Evolutionary conservation across 441 rosid genomes (phyloP).

Genomic region (Bocquillonia castaneifolia): DNA sequence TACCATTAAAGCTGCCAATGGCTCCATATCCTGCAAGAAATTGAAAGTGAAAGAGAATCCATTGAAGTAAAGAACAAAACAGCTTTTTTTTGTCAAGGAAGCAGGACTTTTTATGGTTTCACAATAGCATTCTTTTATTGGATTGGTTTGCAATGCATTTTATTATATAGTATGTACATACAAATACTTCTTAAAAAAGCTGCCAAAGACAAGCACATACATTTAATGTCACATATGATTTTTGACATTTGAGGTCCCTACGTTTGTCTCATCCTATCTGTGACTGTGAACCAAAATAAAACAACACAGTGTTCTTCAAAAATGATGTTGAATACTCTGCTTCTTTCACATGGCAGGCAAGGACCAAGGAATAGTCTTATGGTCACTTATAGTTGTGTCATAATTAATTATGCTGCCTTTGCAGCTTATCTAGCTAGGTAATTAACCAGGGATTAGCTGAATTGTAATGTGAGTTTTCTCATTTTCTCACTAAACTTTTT

Average conservation of each 20-base stretch:
- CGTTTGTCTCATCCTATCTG: neutral
- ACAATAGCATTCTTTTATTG: constrained; percentile 15
- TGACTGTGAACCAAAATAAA: neutral
- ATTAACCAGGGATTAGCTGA: neutral
- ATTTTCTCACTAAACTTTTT: too few relatives aligned
- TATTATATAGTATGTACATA: constrained; percentile 21
- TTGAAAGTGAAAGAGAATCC: constrained; percentile 13
- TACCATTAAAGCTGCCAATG: constrained; percentile 27
- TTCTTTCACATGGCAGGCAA: neutral
- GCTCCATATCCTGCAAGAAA: constrained; percentile 19
- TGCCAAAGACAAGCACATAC: constrained; percentile 12
- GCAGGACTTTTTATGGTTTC: constrained; percentile 21
- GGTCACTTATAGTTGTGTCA: neutral
- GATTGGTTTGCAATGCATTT: too few relatives aligned
- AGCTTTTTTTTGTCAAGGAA: neutral
- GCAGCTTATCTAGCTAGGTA: too few relatives aligned
- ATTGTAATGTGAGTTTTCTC: neutral
- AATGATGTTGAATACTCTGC: neutral
- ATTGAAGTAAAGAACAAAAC: constrained; percentile 8
- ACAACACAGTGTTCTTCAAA: neutral
- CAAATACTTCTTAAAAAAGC: constrained; percentile 17
- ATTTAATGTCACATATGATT: constrained; percentile 17
- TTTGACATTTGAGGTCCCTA: constrained; percentile 1
- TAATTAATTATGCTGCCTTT: too few relatives aligned
- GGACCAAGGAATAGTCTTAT: neutral